These are phyloP conservation scores for Davidsoniella neocaledoniae DNA, from an alignment of 2,329 filamentous ascomycete species.

Conservation along the genomic window DNA sequence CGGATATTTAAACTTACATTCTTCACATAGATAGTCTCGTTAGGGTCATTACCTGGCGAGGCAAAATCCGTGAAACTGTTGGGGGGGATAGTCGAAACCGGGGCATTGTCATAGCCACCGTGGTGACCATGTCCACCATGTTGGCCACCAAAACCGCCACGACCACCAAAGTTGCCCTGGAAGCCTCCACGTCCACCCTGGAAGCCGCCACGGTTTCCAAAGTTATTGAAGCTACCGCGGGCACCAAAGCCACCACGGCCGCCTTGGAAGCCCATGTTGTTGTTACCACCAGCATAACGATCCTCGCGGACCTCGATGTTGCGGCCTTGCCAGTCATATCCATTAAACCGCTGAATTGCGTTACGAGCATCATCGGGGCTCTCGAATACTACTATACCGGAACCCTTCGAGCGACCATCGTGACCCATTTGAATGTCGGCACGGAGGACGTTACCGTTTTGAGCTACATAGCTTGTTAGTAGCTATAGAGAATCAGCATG, in stretches of 20 bases:
- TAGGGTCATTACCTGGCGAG: constrained; percentile 68
- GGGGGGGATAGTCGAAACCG: constrained; percentile 37
- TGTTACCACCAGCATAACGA: constrained; percentile 55
- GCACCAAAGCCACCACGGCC: constrained; percentile 43
- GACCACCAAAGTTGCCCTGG: constrained; percentile 33
- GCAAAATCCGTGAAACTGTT: constrained; percentile 93
- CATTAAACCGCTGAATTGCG: constrained; percentile 94
- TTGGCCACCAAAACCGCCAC: constrained; percentile 29
- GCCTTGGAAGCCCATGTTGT: constrained; percentile 36
- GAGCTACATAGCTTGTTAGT: constrained; percentile 20
- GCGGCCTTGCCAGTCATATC: constrained; percentile 95
- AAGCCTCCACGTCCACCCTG: constrained; percentile 42
- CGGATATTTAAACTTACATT: constrained; percentile 50
- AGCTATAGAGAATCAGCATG: constrained; percentile 10
- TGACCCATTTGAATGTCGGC: constrained; percentile 88
- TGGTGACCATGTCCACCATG: constrained; percentile 16
- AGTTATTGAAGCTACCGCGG: constrained; percentile 40
- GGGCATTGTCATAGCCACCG: constrained; percentile 33
- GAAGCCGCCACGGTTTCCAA: constrained; percentile 42
- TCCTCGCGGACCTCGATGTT: constrained; percentile 90
- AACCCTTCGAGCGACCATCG: constrained; percentile 88
- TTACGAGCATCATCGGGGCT: constrained; percentile 86
- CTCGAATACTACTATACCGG: constrained; percentile 93
- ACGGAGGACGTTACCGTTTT: constrained; percentile 68
- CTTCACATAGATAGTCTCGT: constrained; percentile 81